phyloP scores from a whole-genome alignment of 345 rosid species.

The Camelina neglecta region DNA sequence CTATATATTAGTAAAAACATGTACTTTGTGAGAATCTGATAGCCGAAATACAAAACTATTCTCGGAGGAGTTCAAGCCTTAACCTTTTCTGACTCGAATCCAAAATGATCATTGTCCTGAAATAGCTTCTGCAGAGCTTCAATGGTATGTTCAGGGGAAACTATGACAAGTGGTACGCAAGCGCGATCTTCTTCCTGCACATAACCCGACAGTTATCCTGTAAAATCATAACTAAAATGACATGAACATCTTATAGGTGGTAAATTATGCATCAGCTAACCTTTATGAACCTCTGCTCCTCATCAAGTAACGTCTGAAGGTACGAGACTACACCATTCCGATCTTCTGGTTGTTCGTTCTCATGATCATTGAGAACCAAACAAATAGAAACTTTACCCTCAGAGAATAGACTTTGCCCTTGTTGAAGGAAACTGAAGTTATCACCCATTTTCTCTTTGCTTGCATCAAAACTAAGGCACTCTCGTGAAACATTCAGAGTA shows the following conservation, averaged over 20 bases:
- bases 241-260: neutral
- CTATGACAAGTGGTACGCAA: conserved; percentile 63
- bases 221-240: neutral
- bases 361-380: conserved; percentile 53
- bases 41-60: conserved; percentile 10
- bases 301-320: conserved; percentile 47
- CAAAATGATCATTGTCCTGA: conserved; percentile 64
- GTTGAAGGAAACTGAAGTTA: conserved; percentile 52
- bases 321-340: conserved; percentile 39
- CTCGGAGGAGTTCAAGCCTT: conserved; percentile 2
- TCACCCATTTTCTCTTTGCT: conserved; percentile 49
- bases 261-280: conserved; percentile 39
- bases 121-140: conserved; percentile 54
- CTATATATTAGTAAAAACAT: conserved; percentile 42
- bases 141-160: conserved; percentile 56
- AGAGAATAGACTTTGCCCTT: conserved; percentile 58
- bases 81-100: conserved; percentile 77
- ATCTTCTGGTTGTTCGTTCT: conserved; percentile 36
- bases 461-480: conserved; percentile 47
- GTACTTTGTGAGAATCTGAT: conserved; percentile 9
- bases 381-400: conserved; percentile 68
- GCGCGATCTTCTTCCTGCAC: conserved; percentile 72
- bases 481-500: conserved; percentile 54
- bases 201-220: neutral
- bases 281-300: conserved; percentile 59